Evolutionary conservation across 2,329 filamentous ascomycete species (phyloP).

Genomic region (Phyllosticta paracitricarpa): DNA sequence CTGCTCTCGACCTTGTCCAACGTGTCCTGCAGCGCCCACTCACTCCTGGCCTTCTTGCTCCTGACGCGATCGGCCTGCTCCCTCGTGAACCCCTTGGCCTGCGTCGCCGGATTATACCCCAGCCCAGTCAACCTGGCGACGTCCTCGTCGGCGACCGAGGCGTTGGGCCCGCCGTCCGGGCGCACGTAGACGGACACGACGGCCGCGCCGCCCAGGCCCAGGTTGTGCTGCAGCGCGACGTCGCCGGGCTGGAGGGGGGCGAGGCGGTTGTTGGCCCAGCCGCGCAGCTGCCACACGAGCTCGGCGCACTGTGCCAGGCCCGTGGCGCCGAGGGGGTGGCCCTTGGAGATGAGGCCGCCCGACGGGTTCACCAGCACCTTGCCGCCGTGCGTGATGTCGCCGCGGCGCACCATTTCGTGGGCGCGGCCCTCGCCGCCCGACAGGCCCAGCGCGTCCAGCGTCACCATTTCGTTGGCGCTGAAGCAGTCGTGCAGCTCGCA

Average conservation of each 20-base stretch:
- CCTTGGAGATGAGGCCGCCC: conserved; percentile 90
- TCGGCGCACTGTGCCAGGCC: conserved; percentile 95
- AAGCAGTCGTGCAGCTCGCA: conserved; percentile 97
- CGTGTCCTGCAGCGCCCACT: conserved; percentile 71
- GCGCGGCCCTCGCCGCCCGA: conserved; percentile 66
- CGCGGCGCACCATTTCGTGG: conserved; percentile 70
- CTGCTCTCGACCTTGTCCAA: conserved; percentile 63
- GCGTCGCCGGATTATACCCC: conserved; percentile 86
- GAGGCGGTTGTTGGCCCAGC: conserved; percentile 87
- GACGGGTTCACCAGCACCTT: conserved; percentile 82
- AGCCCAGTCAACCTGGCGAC: conserved; percentile 59
- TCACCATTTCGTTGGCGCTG: conserved; percentile 86
- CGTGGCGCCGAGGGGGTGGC: conserved; percentile 85
- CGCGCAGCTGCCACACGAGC: conserved; percentile 87
- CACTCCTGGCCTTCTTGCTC: conserved; percentile 55
- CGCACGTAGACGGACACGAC: conserved; percentile 85
- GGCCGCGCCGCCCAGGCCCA: conserved; percentile 81
- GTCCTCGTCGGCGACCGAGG: conserved; percentile 49
- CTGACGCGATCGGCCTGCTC: conserved; percentile 60
- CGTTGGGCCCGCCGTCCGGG: conserved; percentile 61
- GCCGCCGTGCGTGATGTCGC: conserved; percentile 86
- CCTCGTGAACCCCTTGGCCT: conserved; percentile 78
- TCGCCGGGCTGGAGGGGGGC: conserved; percentile 49
- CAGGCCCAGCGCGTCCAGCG: conserved; percentile 77
- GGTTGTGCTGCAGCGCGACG: conserved; percentile 79